phyloP scores from a whole-genome alignment of 441 rosid genomes.

The Raphanus hybrid region DNA sequence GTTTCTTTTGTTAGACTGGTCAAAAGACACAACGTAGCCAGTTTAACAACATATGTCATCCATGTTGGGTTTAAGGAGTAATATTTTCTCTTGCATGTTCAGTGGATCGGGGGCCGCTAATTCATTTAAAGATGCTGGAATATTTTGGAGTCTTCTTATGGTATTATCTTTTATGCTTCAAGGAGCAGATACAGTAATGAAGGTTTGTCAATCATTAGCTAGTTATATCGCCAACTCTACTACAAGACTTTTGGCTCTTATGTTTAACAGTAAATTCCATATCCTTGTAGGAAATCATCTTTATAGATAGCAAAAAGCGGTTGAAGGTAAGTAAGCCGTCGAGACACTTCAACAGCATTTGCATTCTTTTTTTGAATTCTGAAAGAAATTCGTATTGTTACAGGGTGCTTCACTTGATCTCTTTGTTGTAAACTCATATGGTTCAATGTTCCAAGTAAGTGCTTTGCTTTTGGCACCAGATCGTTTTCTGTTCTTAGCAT shows the following conservation, averaged over 20 bases:
- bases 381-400: slow-evolving; percentile 17
- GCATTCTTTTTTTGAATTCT: background rate
- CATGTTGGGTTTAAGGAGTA: slow-evolving; percentile 21
- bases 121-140: slow-evolving; percentile 73
- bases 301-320: slow-evolving; percentile 56
- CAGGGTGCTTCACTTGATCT: too few relatives aligned
- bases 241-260: slow-evolving; percentile 16
- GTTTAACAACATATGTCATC: slow-evolving; percentile 20
- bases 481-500: slow-evolving; percentile 4
- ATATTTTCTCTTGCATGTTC: slow-evolving; percentile 43
- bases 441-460: slow-evolving; percentile 71
- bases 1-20: background rate
- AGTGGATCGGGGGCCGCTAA: slow-evolving; percentile 79
- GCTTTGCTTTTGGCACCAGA: slow-evolving; percentile 18
- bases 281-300: slow-evolving; percentile 76
- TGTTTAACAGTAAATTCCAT: slow-evolving; percentile 37
- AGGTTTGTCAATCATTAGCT: slow-evolving; percentile 56
- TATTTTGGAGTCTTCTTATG: slow-evolving; percentile 94
- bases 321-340: slow-evolving; percentile 57
- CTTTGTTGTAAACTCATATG: too few relatives aligned
- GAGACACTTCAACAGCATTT: background rate
- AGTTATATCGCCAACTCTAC: slow-evolving; percentile 9
- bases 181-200: slow-evolving; percentile 91
- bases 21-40: background rate
- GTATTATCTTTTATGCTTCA: slow-evolving; percentile 82